Evolutionary conservation across 371 early-diverging fungal species (phyloP), one percentile per base, ranked within the genome.

Genomic region (Capniomyces stellatus): DNA sequence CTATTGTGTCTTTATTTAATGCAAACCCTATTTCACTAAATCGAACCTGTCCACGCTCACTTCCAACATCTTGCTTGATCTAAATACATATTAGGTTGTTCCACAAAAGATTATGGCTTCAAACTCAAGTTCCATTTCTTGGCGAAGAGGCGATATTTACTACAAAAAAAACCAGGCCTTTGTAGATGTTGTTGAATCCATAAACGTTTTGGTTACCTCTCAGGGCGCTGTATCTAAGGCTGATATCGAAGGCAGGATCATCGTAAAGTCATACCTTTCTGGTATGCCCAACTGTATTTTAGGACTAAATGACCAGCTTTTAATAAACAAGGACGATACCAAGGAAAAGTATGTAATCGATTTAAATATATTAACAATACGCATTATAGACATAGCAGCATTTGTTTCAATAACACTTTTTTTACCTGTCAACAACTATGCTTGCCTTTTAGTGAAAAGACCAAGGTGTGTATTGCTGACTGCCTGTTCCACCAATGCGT

Each of bases 401-500:
- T n/a, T n/a, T n/a, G n/a, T n/a, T n/a, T n/a, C n/a, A n/a, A n/a
- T n/a, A n/a, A n/a, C n/a, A n/a, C n/a, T n/a, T n/a, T n/a, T n/a
- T n/a, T n/a, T n/a, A n/a, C n/a, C n/a, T n/a, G n/a, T n/a, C n/a
- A n/a, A n/a, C n/a, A n/a, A n/a, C n/a, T n/a, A n/a, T n/a, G n/a
- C n/a, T n/a, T n/a, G n/a, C n/a, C n/a, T n/a, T n/a, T n/a, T n/a
- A n/a, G n/a, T n/a, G n/a, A n/a, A n/a, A n/a, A n/a, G n/a, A n/a
- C n/a, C n/a, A n/a, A n/a, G n/a, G n/a, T n/a, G n/a, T n/a, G n/a
- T n/a, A n/a, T n/a, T n/a, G n/a, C n/a, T n/a, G 98, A 98, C 69
- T 89, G 92, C 63, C 92, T 95, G 64, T 98, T 98, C 73, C 98
- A 98, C 68, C 98, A 97, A 66, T 94, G 98, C 68, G 98, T 97